Evolutionary conservation across 352 stramenopile species (phyloP).

Genomic region (Phytophthora ohioensis): DNA sequence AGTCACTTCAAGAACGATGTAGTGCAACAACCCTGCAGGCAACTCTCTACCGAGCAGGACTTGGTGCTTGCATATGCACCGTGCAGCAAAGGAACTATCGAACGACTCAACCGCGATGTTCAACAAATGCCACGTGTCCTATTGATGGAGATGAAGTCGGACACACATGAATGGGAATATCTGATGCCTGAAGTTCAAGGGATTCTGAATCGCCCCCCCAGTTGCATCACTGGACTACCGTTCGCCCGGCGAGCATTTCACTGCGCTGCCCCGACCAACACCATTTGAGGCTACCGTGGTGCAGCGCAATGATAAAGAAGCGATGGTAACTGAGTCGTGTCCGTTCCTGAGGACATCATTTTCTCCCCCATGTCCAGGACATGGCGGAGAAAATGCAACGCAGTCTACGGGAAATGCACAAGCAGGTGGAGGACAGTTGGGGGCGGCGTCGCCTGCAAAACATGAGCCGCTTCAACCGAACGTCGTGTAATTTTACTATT

Average conservation of each 20-base stretch:
- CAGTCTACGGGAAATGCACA: constrained; percentile 12
- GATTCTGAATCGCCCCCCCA: background rate
- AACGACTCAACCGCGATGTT: background rate
- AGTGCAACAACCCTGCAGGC: background rate
- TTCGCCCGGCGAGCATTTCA: background rate
- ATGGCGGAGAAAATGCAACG: background rate
- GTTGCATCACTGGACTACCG: background rate
- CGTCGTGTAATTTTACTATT: background rate
- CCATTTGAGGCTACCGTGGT: background rate
- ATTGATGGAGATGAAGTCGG: constrained; percentile 3
- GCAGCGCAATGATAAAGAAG: background rate
- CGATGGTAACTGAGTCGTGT: background rate
- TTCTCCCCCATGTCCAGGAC: background rate
- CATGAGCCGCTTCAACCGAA: background rate
- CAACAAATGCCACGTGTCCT: background rate
- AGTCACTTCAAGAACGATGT: background rate
- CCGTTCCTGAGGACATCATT: background rate
- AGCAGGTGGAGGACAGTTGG: background rate
- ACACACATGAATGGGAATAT: background rate
- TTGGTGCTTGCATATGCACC: background rate
- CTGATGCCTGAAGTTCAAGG: background rate
- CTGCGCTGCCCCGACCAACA: background rate
- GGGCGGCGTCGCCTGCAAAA: background rate
- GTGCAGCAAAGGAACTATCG: background rate
- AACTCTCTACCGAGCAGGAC: background rate